phyloP scores from a whole-genome alignment of 2,329 filamentous ascomycete species.

The Cytospora piceae region DNA sequence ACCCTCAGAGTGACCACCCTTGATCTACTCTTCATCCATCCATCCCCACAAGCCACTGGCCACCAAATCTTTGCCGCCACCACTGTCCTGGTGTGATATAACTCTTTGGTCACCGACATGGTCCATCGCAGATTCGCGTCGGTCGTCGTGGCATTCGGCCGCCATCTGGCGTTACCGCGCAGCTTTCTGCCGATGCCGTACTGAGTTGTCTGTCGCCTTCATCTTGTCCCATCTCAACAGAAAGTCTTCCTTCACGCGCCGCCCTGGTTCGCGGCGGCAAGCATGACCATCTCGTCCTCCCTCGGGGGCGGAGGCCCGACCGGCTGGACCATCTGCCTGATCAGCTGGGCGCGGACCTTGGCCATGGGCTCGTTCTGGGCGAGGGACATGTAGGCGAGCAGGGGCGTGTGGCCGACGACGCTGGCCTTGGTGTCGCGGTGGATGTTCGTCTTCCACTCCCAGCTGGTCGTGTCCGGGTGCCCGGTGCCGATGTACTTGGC shows the following conservation, averaged over 20 bases:
- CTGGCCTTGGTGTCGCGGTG: constrained; percentile 89
- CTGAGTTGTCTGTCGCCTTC: neutral
- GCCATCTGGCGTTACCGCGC: neutral
- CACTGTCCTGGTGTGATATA: neutral
- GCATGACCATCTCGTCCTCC: constrained; percentile 48
- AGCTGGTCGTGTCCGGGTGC: constrained; percentile 93
- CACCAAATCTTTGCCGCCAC: neutral
- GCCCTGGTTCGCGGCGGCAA: constrained; percentile 32
- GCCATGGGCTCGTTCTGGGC: constrained; percentile 84
- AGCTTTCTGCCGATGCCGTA: neutral
- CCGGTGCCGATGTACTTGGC: constrained; percentile 95
- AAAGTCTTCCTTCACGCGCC: constrained; percentile 8
- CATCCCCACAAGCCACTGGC: neutral
- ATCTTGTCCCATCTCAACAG: neutral
- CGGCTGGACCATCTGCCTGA: constrained; percentile 76
- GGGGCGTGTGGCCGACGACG: constrained; percentile 85
- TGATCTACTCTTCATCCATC: neutral
- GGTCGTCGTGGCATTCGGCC: neutral
- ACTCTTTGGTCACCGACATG: neutral
- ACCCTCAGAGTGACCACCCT: constrained; percentile 14
- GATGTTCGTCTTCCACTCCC: constrained; percentile 97
- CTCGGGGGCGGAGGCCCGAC: constrained; percentile 60
- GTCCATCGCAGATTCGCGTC: neutral
- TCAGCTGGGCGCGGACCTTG: constrained; percentile 77
- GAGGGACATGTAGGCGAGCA: constrained; percentile 86